These are phyloP conservation scores for Parmelia sp. DNA, from an alignment of 495 filamentous ascomycete species.

Conservation along the genomic window DNA sequence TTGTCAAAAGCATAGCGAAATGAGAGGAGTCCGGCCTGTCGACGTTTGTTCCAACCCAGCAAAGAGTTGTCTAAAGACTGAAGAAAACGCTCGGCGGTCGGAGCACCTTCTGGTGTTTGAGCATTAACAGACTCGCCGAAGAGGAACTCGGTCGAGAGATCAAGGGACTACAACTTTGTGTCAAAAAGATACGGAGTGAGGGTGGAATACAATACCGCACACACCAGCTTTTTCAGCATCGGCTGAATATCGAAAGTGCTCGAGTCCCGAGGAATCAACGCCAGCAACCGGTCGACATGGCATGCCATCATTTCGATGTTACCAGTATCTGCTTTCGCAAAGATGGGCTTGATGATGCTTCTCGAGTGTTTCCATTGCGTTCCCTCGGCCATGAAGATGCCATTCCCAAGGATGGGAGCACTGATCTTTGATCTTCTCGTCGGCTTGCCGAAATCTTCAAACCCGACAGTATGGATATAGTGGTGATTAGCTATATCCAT, in stretches of 20 bases:
- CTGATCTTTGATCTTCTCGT: background rate
- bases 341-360: constrained; percentile 56
- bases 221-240: constrained; percentile 83
- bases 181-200: background rate
- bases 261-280: constrained; percentile 9
- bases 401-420: constrained; percentile 15
- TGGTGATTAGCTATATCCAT: constrained; percentile 1
- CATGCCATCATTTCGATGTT: constrained; percentile 52
- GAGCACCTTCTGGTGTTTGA: constrained; percentile 12
- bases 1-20: constrained; percentile 8
- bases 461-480: constrained; percentile 1
- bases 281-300: constrained; percentile 39
- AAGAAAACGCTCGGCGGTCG: background rate
- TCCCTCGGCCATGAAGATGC: constrained; percentile 43
- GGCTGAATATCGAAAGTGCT: constrained; percentile 53
- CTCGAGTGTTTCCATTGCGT: constrained; percentile 45
- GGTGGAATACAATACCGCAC: constrained; percentile 17
- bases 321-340: constrained; percentile 51
- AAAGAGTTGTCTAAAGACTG: background rate
- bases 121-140: constrained; percentile 6
- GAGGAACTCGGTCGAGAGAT: constrained; percentile 43
- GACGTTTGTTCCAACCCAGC: background rate
- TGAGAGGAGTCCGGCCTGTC: constrained; percentile 7
- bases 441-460: background rate
- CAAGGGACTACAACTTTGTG: constrained; percentile 36